phyloP scores from a whole-genome alignment of 495 filamentous ascomycete genomes.

The Talaromyces wortmannii region DNA sequence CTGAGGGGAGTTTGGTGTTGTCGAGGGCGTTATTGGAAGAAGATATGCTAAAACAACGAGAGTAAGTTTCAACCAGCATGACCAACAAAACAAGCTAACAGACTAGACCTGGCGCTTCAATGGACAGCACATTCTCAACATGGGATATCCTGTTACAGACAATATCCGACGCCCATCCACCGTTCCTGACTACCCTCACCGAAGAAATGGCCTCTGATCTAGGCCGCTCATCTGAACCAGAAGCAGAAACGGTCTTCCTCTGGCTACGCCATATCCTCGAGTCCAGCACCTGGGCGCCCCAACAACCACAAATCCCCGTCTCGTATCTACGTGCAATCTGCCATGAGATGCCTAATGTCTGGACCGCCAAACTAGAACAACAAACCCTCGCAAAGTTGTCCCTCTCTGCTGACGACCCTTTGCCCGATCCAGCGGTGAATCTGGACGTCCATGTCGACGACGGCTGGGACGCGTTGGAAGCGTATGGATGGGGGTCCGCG shows the following conservation, averaged over 20 bases:
- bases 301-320: conserved; percentile 18
- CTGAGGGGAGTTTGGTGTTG: conserved; percentile 13
- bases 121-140: conserved; percentile 19
- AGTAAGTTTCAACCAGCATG: too few species aligned
- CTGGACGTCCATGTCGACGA: conserved; percentile 2
- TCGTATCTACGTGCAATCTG: conserved; percentile 28
- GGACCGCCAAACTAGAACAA: conserved; percentile 18
- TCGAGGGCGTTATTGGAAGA: conserved; percentile 22
- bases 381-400: conserved; percentile 7
- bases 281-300: conserved; percentile 24
- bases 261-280: conserved; percentile 36
- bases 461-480: conserved; percentile 16
- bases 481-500: conserved; percentile 24
- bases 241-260: conserved; percentile 23
- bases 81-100: too few species aligned
- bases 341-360: conserved; percentile 21
- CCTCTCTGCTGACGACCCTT: neutral
- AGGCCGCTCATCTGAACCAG: conserved; percentile 4
- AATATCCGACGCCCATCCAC: conserved; percentile 18
- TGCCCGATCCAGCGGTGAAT: neutral
- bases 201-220: conserved; percentile 30
- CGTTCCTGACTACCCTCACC: conserved; percentile 24
- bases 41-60: conserved; percentile 16
- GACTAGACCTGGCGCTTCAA: conserved; percentile 23
- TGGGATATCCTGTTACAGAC: conserved; percentile 30